These are phyloP conservation scores for Phytopythium cucurbitacearum DNA, from an alignment of 352 stramenopile species.

Conservation along the genomic window DNA sequence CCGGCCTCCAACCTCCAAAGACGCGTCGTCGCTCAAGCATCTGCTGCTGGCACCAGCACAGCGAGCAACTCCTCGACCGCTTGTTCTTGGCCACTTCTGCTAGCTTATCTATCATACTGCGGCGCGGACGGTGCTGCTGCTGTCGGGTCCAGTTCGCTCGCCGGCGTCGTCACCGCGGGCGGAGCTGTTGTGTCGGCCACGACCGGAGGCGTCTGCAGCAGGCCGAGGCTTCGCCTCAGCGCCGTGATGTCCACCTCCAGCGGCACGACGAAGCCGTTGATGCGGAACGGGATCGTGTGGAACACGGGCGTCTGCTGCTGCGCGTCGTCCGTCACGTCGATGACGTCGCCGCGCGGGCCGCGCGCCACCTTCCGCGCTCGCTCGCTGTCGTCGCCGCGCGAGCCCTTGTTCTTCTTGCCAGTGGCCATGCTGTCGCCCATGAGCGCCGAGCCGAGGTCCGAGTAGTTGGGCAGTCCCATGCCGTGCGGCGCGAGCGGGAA, in stretches of 20 bases:
- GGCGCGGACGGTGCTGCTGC: conserved; percentile 1
- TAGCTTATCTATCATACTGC: conserved; percentile 7
- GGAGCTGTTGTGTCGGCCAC: conserved; percentile 1
- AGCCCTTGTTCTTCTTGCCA: conserved; percentile 22
- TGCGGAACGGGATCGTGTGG: conserved; percentile 61
- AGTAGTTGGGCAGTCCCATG: conserved; percentile 35
- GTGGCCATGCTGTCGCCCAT: conserved; percentile 10
- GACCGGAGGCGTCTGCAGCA: conserved; percentile 19
- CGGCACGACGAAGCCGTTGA: conserved; percentile 69
- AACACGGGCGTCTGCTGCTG: conserved; percentile 40
- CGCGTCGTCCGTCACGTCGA: neutral
- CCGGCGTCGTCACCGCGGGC: conserved; percentile 1
- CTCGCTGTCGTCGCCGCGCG: conserved; percentile 18
- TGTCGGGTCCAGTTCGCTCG: conserved; percentile 12
- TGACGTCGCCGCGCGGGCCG: neutral
- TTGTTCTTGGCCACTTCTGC: neutral
- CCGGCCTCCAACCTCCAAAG: too few species aligned
- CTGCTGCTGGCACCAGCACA: too few species aligned
- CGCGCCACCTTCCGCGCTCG: conserved; percentile 47
- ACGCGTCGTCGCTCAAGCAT: too few species aligned
- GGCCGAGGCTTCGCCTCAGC: conserved; percentile 41
- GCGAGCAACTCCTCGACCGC: too few species aligned
- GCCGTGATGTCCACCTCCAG: conserved; percentile 65
- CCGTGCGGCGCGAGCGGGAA: conserved; percentile 23
- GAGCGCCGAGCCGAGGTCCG: conserved; percentile 28